Base-by-base conservation (phyloP, 371 early-diverging fungal species). In the Blastocladiella emersonii region DNA sequence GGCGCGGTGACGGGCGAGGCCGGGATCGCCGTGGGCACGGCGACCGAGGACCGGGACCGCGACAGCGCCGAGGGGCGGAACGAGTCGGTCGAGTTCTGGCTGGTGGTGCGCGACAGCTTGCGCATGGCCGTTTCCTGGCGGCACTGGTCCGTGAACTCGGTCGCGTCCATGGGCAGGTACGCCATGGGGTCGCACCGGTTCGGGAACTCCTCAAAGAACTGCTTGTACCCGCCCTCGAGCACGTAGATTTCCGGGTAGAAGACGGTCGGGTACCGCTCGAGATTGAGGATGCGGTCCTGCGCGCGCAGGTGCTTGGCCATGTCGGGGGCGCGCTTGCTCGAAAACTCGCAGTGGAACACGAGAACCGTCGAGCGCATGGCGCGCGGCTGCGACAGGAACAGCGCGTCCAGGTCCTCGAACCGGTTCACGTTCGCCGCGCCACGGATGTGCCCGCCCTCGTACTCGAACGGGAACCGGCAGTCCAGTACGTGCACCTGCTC, bases 271-370 rank as follows among this genome's bases (percentile, higher is more conserved):
- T 93, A 93, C 36, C 72, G 68, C n/a, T 68, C 64, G 44, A 72
- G 64, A 68, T 90, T 91, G 64, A 74, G 66, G 35, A 78, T 73
- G 60, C 93, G 82, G 71, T 95, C 95, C 62, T 78, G 74, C 45
- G 80, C 83, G 63, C 95, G 76, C 36, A 95, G 70, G 62, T 78
- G 77, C 19, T 41, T 61, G 56, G 64, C 69, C 86, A 95, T 84
- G 57, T 77, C 75, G 0, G 95, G 95, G 2, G 85, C 95, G 10
- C 95, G 76, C 59, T 89, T 81, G 36, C 81, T 76, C 25, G 89
- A 89, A 71, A 83, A 95, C 74, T 95, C 95, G 76, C 95, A 95
- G 71, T 93, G 91, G 66, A 95, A 84, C 13, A 95, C 79, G n/a
- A 95, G 68, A 15, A 83, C 78, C 6, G 67, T 69, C 23, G 73